Evolutionary conservation across 768 basidiomycete genomes (phyloP).

Genomic region (Tephrocybe rancida): DNA sequence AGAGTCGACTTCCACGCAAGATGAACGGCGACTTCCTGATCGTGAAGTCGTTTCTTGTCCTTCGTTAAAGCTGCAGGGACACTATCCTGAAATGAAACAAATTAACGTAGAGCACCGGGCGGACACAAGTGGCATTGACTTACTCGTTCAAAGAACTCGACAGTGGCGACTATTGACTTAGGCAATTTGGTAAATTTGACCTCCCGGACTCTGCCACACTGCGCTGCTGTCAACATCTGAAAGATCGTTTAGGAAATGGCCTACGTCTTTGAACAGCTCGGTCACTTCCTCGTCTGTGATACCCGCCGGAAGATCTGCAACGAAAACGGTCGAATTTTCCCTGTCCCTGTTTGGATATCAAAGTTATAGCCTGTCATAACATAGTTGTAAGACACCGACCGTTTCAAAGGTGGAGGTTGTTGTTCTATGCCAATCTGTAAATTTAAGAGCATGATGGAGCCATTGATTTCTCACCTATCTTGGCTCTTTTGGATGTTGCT

Average conservation of each 20-base stretch:
- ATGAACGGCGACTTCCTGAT: constrained; percentile 80
- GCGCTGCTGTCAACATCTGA: background rate
- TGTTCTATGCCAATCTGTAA: constrained; percentile 40
- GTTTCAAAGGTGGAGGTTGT: constrained; percentile 54
- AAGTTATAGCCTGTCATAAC: too few relatives aligned
- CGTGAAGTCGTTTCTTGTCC: constrained; percentile 87
- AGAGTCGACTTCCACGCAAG: constrained; percentile 93
- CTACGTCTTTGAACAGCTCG: constrained; percentile 83
- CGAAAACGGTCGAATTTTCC: constrained; percentile 92
- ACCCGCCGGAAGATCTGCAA: constrained; percentile 64
- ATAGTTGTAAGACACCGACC: constrained; percentile 39
- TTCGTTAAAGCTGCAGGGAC: constrained; percentile 89
- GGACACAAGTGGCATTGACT: constrained; percentile 16
- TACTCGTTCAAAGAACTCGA: constrained; percentile 81
- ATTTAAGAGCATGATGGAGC: background rate
- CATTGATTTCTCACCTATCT: constrained; percentile 47
- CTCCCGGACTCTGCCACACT: constrained; percentile 91
- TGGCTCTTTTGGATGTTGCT: constrained; percentile 58
- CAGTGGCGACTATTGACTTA: constrained; percentile 71
- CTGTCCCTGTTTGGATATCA: constrained; percentile 67
- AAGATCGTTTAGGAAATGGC: constrained; percentile 12
- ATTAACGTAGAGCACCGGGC: background rate
- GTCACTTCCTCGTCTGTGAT: constrained; percentile 68
- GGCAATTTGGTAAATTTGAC: constrained; percentile 72
- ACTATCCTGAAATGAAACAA: constrained; percentile 53